Base-by-base conservation (phyloP, 1,284 basidiomycete species). In the Stygiomarasmius scandens region DNA sequence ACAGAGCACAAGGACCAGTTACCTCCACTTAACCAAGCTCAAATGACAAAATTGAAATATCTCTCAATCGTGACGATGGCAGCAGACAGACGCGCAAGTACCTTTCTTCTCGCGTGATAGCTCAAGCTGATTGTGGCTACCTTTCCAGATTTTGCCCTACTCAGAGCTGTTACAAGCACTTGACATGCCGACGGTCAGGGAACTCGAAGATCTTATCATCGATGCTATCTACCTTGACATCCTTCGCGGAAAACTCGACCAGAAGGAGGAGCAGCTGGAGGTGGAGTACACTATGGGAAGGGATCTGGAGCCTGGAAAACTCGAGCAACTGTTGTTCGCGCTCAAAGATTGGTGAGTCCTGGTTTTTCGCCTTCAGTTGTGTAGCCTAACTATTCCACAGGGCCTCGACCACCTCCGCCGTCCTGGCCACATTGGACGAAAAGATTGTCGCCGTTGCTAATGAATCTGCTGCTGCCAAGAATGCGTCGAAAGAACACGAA, bases 131-230 rank as follows among this genome's bases (percentile, higher is more conserved):
- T n/a, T n/a, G n/a, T n/a, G n/a, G n/a, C n/a, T n/a, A n/a, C n/a
- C n/a, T n/a, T n/a, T n/a, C n/a, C n/a, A n/a, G n/a, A n/a, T n/a
- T n/a, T n/a, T n/a, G n/a, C n/a, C n/a, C n/a, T n/a, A n/a, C n/a
- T n/a, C n/a, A n/a, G n/a, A n/a, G n/a, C n/a, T n/a, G n/a, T n/a
- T n/a, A n/a, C n/a, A n/a, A n/a, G n/a, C n/a, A n/a, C n/a, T n/a
- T n/a, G n/a, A n/a, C n/a, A n/a, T n/a, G n/a, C n/a, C n/a, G n/a
- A n/a, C n/a, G n/a, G n/a, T n/a, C n/a, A 86, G 93, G 51, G 90
- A 92, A 61, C 84, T 98, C 3, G 96, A 98, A 71, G 95, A 98
- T 71, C 83, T 97, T 61, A 91, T 98, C 70, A 98, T 99, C 70
- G 95, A 98, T 66, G 88, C 90, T 9, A 93, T 98, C 69, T 98